Conservation (phyloP, 305 asterid genomes). For the Andrographis paniculata region DNA sequence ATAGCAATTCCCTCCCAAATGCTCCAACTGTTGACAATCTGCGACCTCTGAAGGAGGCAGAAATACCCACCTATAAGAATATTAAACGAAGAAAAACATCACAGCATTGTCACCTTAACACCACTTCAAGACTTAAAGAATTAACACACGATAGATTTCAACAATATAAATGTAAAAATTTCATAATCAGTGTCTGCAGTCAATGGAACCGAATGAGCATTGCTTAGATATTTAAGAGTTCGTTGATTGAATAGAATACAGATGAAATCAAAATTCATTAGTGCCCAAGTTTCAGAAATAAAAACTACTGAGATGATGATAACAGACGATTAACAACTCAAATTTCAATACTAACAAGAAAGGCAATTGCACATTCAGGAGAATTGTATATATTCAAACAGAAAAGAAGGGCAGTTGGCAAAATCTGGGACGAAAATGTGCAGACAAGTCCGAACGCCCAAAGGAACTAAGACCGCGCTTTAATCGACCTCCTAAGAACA, state of each 20-base stretch:
- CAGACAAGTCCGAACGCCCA: not conserved
- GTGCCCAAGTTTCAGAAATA: too few species aligned
- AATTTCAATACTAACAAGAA: too few species aligned
- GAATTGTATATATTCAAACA: too few species aligned
- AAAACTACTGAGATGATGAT: too few species aligned
- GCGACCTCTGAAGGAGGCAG: conserved; percentile 26
- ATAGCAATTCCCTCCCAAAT: conserved; percentile 33
- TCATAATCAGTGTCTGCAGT: too few species aligned
- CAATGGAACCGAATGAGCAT: too few species aligned
- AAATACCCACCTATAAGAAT: conserved; percentile 14
- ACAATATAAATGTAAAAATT: not conserved
- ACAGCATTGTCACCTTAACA: conserved; percentile 8
- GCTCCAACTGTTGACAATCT: conserved; percentile 51
- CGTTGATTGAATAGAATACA: too few species aligned
- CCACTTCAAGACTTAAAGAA: conserved; percentile 4
- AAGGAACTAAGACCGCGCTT: not conserved
- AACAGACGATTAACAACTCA: too few species aligned
- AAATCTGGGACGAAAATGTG: not conserved
- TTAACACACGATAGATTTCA: not conserved
- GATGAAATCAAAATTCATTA: too few species aligned
- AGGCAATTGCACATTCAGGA: too few species aligned
- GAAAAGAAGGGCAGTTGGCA: too few species aligned
- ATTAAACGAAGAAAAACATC: conserved; percentile 5
- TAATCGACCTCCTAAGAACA: conserved; percentile 39
- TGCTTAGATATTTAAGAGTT: not conserved